Evolutionary conservation across 2,329 filamentous ascomycete genomes (phyloP).

Genomic region (Fusarium coicis): DNA sequence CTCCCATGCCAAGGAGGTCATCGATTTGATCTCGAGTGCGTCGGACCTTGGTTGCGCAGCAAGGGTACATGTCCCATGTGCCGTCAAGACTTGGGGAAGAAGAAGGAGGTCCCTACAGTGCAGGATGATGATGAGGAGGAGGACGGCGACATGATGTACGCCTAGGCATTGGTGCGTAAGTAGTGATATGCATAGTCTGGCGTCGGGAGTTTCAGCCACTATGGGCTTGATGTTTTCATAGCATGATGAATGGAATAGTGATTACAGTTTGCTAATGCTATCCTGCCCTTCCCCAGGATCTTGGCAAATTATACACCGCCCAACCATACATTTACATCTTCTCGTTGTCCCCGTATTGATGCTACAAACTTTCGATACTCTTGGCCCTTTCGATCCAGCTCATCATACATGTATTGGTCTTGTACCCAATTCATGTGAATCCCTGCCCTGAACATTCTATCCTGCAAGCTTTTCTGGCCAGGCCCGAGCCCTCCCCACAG

Average conservation of each 20-base stretch:
- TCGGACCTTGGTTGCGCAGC: slow-evolving; percentile 71
- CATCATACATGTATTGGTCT: neutral
- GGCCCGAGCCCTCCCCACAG: slow-evolving; percentile 28
- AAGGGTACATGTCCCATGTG: slow-evolving; percentile 74
- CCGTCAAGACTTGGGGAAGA: slow-evolving; percentile 68
- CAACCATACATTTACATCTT: neutral
- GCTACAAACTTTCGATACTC: slow-evolving; percentile 22
- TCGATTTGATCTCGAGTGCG: slow-evolving; percentile 74
- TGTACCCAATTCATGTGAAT: neutral
- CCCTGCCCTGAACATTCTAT: neutral
- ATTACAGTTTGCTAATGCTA: neutral
- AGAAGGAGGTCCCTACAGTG: slow-evolving; percentile 57
- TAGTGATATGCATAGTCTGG: slow-evolving; percentile 38
- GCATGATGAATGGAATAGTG: slow-evolving; percentile 9
- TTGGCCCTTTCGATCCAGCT: slow-evolving; percentile 27
- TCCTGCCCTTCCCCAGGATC: neutral
- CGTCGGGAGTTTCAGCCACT: slow-evolving; percentile 44
- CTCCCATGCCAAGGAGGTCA: slow-evolving; percentile 70
- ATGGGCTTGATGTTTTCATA: slow-evolving; percentile 19
- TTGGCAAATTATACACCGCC: neutral
- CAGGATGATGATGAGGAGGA: slow-evolving; percentile 64
- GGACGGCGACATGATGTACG: slow-evolving; percentile 61
- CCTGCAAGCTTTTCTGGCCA: slow-evolving; percentile 29
- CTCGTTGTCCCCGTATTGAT: neutral
- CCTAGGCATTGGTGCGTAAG: slow-evolving; percentile 34